Evolutionary conservation across 345 rosid genomes (phyloP), one percentile per base, ranked within the genome.

Genomic region (Alliaria petiolata): DNA sequence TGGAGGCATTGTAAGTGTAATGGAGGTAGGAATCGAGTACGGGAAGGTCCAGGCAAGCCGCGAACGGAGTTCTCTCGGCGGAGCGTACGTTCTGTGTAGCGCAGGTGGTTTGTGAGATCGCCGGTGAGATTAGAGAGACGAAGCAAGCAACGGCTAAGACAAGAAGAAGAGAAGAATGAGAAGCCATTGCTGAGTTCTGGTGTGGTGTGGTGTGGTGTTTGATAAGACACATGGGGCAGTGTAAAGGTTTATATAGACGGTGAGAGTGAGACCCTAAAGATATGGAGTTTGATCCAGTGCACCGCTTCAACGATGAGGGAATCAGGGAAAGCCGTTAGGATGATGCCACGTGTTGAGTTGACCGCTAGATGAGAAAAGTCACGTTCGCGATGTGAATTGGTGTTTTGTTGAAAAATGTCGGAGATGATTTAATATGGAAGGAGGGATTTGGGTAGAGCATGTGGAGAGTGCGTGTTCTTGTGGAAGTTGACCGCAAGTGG

Each of bases 1-100:
- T 93, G 7, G 85, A 6, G 30, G 85, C 65, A 56, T 88, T 31
- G 89, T 84, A 89, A 17, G 89, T 77, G 84, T 81, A 91, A 79
- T 93, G 97, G 7, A 93, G 86, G 81, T 35, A 71, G 2, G 97
- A 62, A 11, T 59, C 28, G 1, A 90, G 86, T 1, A 73, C 30
- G 0, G 96, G 83, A 36, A 90, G 86, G 58, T 82, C 86, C 1
- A 67, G 10, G 71, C 98, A 90, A 34, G 45, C 70, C 6, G 74
- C 4, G 80, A 62, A 91, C 4, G 20, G 51, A 13, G 68, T 79
- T 67, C 13, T 80, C 34, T 34, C 53, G 58, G 54, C 3, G 49
- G 64, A 8, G 57, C 1, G 42, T 35, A 84, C 28, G n/a, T 77
- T 83, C 70, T 84, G 91, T 0, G 98, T 78, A 1, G 78, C 30